phyloP scores from a whole-genome alignment of 345 rosid species.

The Brassica rapa region DNA sequence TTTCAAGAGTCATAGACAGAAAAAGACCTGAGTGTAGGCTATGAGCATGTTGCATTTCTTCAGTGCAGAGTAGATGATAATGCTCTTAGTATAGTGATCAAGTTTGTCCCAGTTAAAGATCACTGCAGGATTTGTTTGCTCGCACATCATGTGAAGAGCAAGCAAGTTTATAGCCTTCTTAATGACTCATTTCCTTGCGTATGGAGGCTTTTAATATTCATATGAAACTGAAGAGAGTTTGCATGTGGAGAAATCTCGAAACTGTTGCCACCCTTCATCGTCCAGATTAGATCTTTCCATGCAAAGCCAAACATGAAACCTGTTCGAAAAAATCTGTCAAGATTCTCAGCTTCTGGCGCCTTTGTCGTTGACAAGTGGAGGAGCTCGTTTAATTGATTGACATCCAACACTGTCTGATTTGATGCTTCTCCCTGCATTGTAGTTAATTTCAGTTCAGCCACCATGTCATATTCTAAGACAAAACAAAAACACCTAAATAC shows the following conservation, averaged over 20 bases:
- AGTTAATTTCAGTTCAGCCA: not conserved
- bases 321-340: not conserved
- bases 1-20: not conserved
- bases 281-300: not conserved
- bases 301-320: not conserved
- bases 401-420: not conserved
- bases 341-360: not conserved
- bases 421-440: not conserved
- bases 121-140: not conserved
- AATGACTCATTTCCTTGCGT: not conserved
- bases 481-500: not conserved
- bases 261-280: not conserved
- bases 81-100: not conserved
- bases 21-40: not conserved
- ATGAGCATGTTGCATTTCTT: not conserved
- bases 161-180: not conserved
- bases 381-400: not conserved
- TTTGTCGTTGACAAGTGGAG: not conserved
- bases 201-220: not conserved
- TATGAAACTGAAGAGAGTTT: not conserved
- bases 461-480: not conserved
- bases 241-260: not conserved
- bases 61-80: not conserved
- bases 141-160: not conserved
- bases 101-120: not conserved